phyloP scores from a whole-genome alignment of 2,329 filamentous ascomycete species.

The Fusarium caatingaense region DNA sequence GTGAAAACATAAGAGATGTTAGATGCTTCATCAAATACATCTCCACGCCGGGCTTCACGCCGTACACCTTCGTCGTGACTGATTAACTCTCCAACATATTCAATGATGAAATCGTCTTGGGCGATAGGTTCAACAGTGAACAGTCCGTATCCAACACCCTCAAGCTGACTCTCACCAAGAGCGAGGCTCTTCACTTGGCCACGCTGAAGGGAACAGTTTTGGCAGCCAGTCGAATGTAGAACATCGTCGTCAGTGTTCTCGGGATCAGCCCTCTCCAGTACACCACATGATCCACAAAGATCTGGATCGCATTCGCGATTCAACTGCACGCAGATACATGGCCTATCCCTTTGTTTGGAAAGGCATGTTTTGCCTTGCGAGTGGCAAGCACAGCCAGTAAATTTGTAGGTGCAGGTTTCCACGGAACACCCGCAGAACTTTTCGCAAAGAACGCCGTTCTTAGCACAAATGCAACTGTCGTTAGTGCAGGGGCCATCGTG shows the following conservation, averaged over 20 bases:
- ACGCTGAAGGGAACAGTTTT: slow-evolving; percentile 78
- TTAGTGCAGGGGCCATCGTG: slow-evolving; percentile 75
- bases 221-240: slow-evolving; percentile 70
- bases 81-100: slow-evolving; percentile 84
- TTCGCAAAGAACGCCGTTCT: slow-evolving; percentile 74
- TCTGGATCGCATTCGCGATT: slow-evolving; percentile 85
- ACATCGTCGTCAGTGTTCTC: slow-evolving; percentile 70
- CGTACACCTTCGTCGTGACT: slow-evolving; percentile 76
- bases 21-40: slow-evolving; percentile 69
- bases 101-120: slow-evolving; percentile 79
- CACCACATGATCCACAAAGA: slow-evolving; percentile 78
- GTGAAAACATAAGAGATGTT: slow-evolving; percentile 75
- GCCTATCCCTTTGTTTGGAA: slow-evolving; percentile 65
- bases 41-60: slow-evolving; percentile 69
- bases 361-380: slow-evolving; percentile 68
- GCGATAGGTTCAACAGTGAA: slow-evolving; percentile 76
- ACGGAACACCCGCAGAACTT: slow-evolving; percentile 75
- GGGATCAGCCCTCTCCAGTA: slow-evolving; percentile 74
- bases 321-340: slow-evolving; percentile 77
- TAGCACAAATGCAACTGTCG: slow-evolving; percentile 71
- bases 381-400: slow-evolving; percentile 75
- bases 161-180: slow-evolving; percentile 76
- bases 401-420: slow-evolving; percentile 70
- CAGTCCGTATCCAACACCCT: slow-evolving; percentile 77
- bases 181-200: slow-evolving; percentile 73